Evolutionary conservation across 1,284 basidiomycete species (phyloP), one percentile per base, ranked within the genome.

Genomic region (Sporisorium sorghi): DNA sequence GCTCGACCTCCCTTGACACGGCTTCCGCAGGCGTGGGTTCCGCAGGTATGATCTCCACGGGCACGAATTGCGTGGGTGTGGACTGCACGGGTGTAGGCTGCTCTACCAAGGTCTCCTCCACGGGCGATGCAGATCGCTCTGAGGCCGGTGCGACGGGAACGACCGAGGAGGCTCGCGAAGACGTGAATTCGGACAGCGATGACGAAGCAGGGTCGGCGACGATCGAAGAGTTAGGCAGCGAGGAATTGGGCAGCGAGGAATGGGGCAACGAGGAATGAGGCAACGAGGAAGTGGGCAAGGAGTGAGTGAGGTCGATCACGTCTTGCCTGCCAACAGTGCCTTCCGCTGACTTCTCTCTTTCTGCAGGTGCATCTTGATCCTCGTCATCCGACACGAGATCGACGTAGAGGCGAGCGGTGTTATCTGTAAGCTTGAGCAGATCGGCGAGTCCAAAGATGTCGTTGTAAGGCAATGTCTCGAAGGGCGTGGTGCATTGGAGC

Each of bases 391-490:
- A 74, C n/a, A 61, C 65, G 6, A 73, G 57, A 51, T 70, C 73
- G 12, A 71, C 40, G 24, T 69, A 70, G 5, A 70, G 67, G 17
- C 54, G 46, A 28, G 62, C 56, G 2, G 63, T 51, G 28, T 63
- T 58, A 28, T 62, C 62, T 1, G 49, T 24, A 19, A 70, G 32
- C 23, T 55, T 65, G 50, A 69, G 63, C 54, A 69, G 55, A 14
- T 70, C 67, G 5, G 67, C 62, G 8, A 74, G 63, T 23, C 63
- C 72, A 43, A 66, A 62, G 10, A 74, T 62, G 35, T 74, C 72
- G 58, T 67, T 62, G 61, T 69, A 74, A 1, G 72, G 72, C 21
- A 70, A 39, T 7, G 67, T 67, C n/a, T 70, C 67, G 50, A 74
- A 74, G 1, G 72, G 63, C 14, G 56, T 60, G 0, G 72, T 70